These are phyloP conservation scores for Dictyostelium citrinum DNA, from an alignment of 78 protist genomes.

Conservation along the genomic window DNA sequence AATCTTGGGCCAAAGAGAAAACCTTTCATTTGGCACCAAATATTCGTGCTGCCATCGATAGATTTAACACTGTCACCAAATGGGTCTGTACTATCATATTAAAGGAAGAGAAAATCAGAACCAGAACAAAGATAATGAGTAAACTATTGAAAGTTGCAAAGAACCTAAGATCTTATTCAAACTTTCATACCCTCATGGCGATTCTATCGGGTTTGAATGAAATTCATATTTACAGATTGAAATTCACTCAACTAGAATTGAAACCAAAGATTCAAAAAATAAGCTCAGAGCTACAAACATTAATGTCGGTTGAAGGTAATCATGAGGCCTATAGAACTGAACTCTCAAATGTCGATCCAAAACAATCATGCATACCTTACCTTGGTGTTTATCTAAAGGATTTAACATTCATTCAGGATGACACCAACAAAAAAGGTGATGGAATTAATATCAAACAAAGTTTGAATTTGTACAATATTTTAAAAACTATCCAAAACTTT, in stretches of 20 bases:
- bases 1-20: conserved; percentile 74
- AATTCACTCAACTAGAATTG: conserved; percentile 26
- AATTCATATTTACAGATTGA: conserved; percentile 31
- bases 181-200: conserved; percentile 67
- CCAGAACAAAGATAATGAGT: conserved; percentile 45
- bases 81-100: conserved; percentile 65
- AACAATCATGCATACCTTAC: conserved; percentile 67
- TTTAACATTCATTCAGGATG: conserved; percentile 60
- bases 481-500: conserved; percentile 22
- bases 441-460: conserved; percentile 59
- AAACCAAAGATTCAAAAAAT: conserved; percentile 64
- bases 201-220: conserved; percentile 68
- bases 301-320: conserved; percentile 74
- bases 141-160: conserved; percentile 64
- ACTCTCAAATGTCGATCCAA: conserved; percentile 12
- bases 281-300: conserved; percentile 35
- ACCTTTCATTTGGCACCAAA: conserved; percentile 59
- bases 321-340: conserved; percentile 68
- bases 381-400: conserved; percentile 74
- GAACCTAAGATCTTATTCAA: conserved; percentile 9
- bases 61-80: conserved; percentile 50
- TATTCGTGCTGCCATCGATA: conserved; percentile 67
- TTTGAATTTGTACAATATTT: conserved; percentile 36
- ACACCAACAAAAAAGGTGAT: background rate
- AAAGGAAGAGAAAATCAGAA: conserved; percentile 62